Conservation (phyloP, 192 early-diverging fungal species). For the Mortierella hygrophila region DNA sequence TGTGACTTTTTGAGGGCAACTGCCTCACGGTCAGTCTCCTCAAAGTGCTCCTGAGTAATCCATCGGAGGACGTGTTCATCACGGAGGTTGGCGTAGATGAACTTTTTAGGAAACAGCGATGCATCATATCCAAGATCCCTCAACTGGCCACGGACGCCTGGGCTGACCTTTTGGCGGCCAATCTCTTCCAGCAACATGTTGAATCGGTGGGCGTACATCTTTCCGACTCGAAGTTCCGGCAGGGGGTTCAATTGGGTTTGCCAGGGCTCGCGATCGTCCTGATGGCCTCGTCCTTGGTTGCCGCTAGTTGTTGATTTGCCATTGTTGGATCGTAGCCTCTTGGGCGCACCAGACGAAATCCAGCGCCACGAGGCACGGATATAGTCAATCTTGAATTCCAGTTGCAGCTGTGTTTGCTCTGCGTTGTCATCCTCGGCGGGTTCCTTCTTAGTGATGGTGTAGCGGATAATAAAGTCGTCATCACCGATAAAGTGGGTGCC, state of each 20-base stretch:
- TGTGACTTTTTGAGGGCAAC: neutral
- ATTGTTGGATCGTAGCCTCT: neutral
- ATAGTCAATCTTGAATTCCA: conserved; percentile 32
- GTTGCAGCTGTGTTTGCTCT: too few species aligned
- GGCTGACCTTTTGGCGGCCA: conserved; percentile 1
- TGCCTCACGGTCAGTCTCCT: too few species aligned
- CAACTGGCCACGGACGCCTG: conserved; percentile 26
- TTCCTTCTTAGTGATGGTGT: conserved; percentile 17
- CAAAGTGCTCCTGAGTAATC: conserved; percentile 21
- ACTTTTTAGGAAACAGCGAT: conserved; percentile 22
- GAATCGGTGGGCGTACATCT: conserved; percentile 34
- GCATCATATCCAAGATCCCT: conserved; percentile 35
- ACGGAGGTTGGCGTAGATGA: conserved; percentile 34
- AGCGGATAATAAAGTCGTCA: conserved; percentile 39
- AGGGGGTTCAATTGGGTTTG: neutral
- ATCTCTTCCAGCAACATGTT: conserved; percentile 31
- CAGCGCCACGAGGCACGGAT: conserved; percentile 48
- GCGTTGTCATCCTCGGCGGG: neutral
- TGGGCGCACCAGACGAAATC: conserved; percentile 27
- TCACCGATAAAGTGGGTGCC: conserved; percentile 41
- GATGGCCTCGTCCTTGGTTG: neutral
- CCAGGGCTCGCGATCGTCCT: neutral
- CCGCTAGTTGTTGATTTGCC: neutral
- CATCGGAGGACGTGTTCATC: conserved; percentile 29
- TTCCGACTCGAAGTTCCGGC: conserved; percentile 31